A percentile compares a stretch with the other conserved stretches of the same genome.
Conservation (phyloP, 306 rosid species). For the Medicago lupulina region DNA sequence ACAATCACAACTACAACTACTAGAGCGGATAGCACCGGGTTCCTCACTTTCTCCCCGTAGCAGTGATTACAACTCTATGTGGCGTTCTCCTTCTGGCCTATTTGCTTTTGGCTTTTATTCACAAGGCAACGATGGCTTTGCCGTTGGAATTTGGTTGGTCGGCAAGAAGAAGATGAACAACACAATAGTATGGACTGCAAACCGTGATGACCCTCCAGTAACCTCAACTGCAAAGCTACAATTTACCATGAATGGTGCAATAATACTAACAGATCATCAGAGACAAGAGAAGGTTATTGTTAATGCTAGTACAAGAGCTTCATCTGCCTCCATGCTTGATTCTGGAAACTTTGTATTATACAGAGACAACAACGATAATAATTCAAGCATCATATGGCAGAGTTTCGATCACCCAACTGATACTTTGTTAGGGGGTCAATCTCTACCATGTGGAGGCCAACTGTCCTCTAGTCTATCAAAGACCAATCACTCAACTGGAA, state of each 20-base stretch:
- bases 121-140: conserved; percentile 16
- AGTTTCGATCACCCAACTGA: too few relatives aligned
- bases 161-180: too few relatives aligned
- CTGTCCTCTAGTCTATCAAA: too few relatives aligned
- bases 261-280: conserved; percentile 7
- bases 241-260: conserved; percentile 37
- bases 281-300: conserved; percentile 32
- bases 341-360: conserved; percentile 46
- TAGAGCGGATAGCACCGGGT: neutral
- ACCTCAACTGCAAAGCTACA: conserved; percentile 36
- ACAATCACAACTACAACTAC: neutral
- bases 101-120: conserved; percentile 50
- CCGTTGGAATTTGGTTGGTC: conserved; percentile 44
- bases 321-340: conserved; percentile 52
- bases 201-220: conserved; percentile 40
- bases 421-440: too few relatives aligned
- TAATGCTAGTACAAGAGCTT: conserved; percentile 17
- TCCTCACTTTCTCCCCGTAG: conserved; percentile 13
- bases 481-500: too few relatives aligned
- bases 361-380: neutral
- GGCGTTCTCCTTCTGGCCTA: conserved; percentile 39
- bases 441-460: too few relatives aligned
- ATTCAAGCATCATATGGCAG: conserved; percentile 28
- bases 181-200: conserved; percentile 47
- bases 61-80: neutral